Evolutionary conservation across 1,284 basidiomycete species (phyloP).

Genomic region (Puccinia novopanici): DNA sequence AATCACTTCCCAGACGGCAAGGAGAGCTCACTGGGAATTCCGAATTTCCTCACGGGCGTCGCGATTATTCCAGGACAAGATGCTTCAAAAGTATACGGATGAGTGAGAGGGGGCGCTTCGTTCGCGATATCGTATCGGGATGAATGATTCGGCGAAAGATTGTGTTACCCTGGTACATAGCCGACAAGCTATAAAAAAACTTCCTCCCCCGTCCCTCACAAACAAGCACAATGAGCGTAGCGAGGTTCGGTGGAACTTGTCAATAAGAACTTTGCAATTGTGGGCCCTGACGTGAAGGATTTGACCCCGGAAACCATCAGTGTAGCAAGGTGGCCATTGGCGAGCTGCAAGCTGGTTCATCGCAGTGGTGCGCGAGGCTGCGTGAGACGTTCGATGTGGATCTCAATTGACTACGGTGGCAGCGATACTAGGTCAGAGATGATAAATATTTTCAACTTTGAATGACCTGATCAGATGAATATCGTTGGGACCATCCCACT

Average conservation of each 20-base stretch:
- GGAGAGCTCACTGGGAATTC: neutral
- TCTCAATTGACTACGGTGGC: neutral
- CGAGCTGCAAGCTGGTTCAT: neutral
- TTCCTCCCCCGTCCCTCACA: neutral
- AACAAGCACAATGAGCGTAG: neutral
- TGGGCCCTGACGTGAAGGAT: no score
- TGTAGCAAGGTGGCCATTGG: no score
- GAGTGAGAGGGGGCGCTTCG: constrained; percentile 1
- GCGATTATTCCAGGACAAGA: neutral
- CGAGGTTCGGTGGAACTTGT: neutral
- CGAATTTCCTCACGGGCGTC: neutral
- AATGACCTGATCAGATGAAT: neutral
- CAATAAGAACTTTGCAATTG: no score
- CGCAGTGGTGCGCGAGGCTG: neutral
- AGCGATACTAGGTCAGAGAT: neutral
- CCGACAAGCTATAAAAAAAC: neutral
- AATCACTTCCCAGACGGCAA: neutral
- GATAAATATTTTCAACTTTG: neutral
- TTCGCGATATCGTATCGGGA: constrained; percentile 5
- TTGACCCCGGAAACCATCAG: no score
- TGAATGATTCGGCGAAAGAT: constrained; percentile 17
- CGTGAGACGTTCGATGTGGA: neutral
- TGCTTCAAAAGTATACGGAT: neutral
- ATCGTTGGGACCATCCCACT: neutral
- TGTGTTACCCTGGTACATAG: neutral